Evolutionary conservation across 495 filamentous ascomycete species (phyloP), one percentile per base, ranked within the genome.

Genomic region (Aspergillus biplanus): DNA sequence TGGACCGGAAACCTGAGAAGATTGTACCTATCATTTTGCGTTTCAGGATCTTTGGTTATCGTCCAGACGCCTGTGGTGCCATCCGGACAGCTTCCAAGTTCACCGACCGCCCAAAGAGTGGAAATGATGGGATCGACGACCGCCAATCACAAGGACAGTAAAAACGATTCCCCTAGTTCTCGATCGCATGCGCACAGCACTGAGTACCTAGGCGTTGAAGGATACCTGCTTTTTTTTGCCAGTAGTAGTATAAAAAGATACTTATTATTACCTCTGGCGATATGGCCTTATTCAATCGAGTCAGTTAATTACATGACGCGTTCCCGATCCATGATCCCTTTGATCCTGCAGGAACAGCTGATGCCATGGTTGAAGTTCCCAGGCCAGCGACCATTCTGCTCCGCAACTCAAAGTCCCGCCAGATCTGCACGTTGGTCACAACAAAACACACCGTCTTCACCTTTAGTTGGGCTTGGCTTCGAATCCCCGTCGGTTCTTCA

Each of bases 391-490:
- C 21, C 39, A 44, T 12, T 44, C n/a, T 44, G 12, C 12, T 56
- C 37, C 31, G 59, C 49, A 27, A 58, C 6, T 64, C 48, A 27
- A 27, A 27, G 21, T 54, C 62, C 62, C 62, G 62, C 56, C 39
- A 13, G 62, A 64, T 64, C 62, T 54, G 55, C 56, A 48, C 9
- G 15, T 64, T 59, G 39, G 48, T 39, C 37, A 18, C 57, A 32
- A 56, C 47, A 39, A 12, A 44, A 61, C 49, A 32, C 21, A 27
- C 21, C 21, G 21, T 27, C 21, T 27, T 27, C 21, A 27, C 2
- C 21, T 27, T 27, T 27, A 27, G 21, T 27, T 27, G 21, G 21
- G 21, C 21, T 27, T 27, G 21, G 21, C 21, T 27, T 27, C 21
- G 21, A 27, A 27, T 27, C 21, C 21, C 21, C 21, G 21, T 27